Evolutionary conservation across 257 asterid genomes (phyloP), one percentile per base, ranked within the genome.

Genomic region (Capsicum baccatum): DNA sequence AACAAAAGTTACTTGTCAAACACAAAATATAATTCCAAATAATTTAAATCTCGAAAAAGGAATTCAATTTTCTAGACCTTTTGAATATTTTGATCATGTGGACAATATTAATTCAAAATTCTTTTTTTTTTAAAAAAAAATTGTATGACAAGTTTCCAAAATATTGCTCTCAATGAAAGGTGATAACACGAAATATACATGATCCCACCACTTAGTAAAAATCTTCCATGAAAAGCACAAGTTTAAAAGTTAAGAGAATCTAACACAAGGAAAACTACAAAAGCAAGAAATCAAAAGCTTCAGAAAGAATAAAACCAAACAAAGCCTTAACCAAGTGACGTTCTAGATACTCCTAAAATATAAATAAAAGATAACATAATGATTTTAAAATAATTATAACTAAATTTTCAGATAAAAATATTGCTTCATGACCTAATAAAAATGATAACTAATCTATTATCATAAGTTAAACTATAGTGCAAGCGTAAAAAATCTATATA

Each of bases 251-350:
- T 78, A 26, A 3, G 54, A 54, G 64, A 55, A 78, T 54, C 50
- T 54, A 78, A 54, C 33, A 54, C 12, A 78, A 52, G 19, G 26
- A 54, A 78, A 78, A 26, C 15, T 54, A 78, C 64, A 78, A 78
- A 78, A 78, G 50, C 12, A 54, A 78, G 64, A 78, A 78, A 78
- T 78, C 64, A 9, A 78, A 78, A 78, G 26, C 64, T 54, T 26
- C 33, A 52, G 15, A 78, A 76, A 78, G 9, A 54, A 76, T 54
- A 78, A 26, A 54, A 26, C 19, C 48, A 54, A 78, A 76, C 64
- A 78, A 78, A 78, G 14, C 15, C 26, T 52, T 54, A 78, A 6
- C 47, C 48, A 44, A 39, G 44, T 39, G 44, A 39, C 44, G 44
- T 39, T 39, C 44, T 39, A 39, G 44, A 39, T 39, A 39, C 44